A percentile compares a stretch with the other conserved stretches of the same genome.
These are phyloP conservation scores for Alnus rubra DNA, from an alignment of 306 rosid genomes.

Conservation along the genomic window DNA sequence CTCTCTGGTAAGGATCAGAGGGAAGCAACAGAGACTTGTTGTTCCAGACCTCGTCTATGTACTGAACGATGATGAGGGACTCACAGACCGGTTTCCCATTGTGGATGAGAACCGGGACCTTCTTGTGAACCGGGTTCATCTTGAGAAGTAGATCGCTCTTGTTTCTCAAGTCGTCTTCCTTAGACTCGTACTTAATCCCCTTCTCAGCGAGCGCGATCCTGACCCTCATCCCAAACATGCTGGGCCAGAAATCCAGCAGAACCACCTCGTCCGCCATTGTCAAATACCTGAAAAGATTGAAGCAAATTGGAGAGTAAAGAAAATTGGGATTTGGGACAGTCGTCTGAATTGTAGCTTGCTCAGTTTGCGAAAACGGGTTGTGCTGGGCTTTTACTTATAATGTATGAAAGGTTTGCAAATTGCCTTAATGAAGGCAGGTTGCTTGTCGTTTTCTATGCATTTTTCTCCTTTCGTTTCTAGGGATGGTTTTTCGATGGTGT, in stretches of 20 bases:
- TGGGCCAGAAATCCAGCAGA: neutral
- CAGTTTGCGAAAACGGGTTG: no score
- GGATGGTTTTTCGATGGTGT: no score
- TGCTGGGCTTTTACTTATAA: no score
- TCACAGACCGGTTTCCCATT: slow-evolving; percentile 27
- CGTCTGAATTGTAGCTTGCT: no score
- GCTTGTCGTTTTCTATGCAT: no score
- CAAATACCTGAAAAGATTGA: neutral
- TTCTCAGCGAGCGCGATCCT: slow-evolving; percentile 14
- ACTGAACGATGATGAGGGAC: slow-evolving; percentile 37
- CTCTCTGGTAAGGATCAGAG: slow-evolving; percentile 29
- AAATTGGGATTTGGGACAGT: no score
- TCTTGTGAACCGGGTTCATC: slow-evolving; percentile 27
- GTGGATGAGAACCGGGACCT: slow-evolving; percentile 25
- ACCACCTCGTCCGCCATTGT: neutral
- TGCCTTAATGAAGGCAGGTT: no score
- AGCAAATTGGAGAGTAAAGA: no score
- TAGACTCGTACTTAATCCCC: slow-evolving; percentile 6
- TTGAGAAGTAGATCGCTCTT: slow-evolving; percentile 17
- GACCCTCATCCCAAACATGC: slow-evolving; percentile 6
- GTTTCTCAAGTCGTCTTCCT: slow-evolving; percentile 11
- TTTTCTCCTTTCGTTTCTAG: no score
- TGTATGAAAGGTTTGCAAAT: no score
- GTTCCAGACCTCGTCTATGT: slow-evolving; percentile 48
- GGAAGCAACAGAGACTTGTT: slow-evolving; percentile 25